phyloP scores from a whole-genome alignment of 106 monocot species.

The Allium cepa region DNA sequence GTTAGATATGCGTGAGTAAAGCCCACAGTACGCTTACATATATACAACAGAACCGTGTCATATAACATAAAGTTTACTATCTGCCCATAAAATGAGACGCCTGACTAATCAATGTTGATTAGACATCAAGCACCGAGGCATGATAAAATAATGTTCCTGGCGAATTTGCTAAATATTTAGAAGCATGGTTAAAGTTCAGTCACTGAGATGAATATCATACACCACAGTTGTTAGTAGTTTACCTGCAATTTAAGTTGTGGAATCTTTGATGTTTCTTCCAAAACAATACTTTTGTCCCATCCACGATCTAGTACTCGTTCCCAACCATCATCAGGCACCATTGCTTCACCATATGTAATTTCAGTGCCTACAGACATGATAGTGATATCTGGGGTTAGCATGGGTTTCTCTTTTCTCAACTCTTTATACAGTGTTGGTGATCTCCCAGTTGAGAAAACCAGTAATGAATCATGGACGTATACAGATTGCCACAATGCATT shows the following conservation, averaged over 20 bases:
- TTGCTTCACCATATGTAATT: conserved; percentile 55
- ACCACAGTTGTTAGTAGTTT: neutral
- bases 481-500: conserved; percentile 69
- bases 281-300: conserved; percentile 52
- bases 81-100: too few relatives aligned
- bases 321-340: conserved; percentile 68
- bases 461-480: conserved; percentile 43
- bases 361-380: conserved; percentile 74
- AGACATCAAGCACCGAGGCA: too few relatives aligned
- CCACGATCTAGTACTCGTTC: conserved; percentile 34
- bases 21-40: too few relatives aligned
- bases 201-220: too few relatives aligned
- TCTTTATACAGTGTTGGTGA: conserved; percentile 48
- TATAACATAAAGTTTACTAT: too few relatives aligned
- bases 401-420: conserved; percentile 42
- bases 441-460: conserved; percentile 74
- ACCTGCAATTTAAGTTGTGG: conserved; percentile 53
- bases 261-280: conserved; percentile 59
- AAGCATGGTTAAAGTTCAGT: too few relatives aligned
- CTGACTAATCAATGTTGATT: too few relatives aligned
- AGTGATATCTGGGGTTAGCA: conserved; percentile 64
- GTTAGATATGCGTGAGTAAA: too few relatives aligned
- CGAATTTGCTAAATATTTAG: too few relatives aligned
- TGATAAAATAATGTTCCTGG: too few relatives aligned
- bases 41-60: too few relatives aligned